phyloP scores from a whole-genome alignment of 371 early-diverging fungal species.

The Astathelohania contejeani region DNA sequence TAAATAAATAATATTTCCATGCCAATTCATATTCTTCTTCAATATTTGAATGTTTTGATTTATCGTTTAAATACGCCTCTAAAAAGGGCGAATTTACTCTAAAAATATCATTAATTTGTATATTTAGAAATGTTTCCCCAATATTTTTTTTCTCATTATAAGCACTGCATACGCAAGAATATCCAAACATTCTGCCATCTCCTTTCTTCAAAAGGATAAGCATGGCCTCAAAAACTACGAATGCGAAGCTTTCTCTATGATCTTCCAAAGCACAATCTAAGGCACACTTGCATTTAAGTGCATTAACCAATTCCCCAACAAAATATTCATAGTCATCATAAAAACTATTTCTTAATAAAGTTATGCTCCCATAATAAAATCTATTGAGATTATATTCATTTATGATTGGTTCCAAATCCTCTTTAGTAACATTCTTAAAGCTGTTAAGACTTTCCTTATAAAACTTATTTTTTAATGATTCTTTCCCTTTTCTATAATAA shows the following conservation, averaged over 20 bases:
- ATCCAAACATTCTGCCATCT: conserved; percentile 18
- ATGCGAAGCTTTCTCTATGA: conserved; percentile 32
- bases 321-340: conserved; percentile 10
- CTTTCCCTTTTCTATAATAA: conserved; percentile 32
- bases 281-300: conserved; percentile 30
- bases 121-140: conserved; percentile 2
- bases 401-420: conserved; percentile 13
- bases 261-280: conserved; percentile 25
- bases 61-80: conserved; percentile 27
- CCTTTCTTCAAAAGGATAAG: conserved; percentile 5
- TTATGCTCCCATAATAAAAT: conserved; percentile 32
- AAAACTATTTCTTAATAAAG: conserved; percentile 26
- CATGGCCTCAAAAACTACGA: conserved; percentile 40
- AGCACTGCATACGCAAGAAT: background rate
- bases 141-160: conserved; percentile 14
- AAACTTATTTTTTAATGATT: conserved; percentile 24
- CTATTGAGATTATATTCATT: conserved; percentile 22
- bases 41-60: conserved; percentile 8
- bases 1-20: conserved; percentile 38
- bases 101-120: too few species aligned
- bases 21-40: conserved; percentile 21
- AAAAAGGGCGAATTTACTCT: conserved; percentile 21
- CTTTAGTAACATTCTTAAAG: conserved; percentile 15
- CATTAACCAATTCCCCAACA: conserved; percentile 8
- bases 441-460: conserved; percentile 20